Percentiles rank a stretch among this genome's conserved stretches.
phyloP scores from a whole-genome alignment of 805 yeast genomes.

The Wickerhamiella shivajii region DNA sequence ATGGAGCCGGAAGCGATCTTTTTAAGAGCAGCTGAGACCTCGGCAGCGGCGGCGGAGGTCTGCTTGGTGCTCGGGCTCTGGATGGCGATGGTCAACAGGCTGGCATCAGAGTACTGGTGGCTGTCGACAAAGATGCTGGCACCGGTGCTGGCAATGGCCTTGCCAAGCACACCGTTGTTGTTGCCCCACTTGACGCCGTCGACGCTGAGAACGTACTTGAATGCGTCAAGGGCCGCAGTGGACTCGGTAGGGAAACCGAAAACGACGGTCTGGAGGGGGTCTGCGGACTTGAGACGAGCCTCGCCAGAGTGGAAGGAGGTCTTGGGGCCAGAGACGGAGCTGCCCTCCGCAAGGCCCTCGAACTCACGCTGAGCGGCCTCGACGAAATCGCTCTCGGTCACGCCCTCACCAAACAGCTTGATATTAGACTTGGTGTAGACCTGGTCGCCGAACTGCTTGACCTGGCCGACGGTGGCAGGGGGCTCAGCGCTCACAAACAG shows the following conservation, averaged over 20 bases:
- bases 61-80: slow-evolving; percentile 42
- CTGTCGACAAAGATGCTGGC: slow-evolving; percentile 39
- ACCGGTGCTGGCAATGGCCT: slow-evolving; percentile 29
- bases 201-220: slow-evolving; percentile 51
- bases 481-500: slow-evolving; percentile 55
- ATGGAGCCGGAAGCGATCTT: slow-evolving; percentile 19
- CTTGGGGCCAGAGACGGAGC: slow-evolving; percentile 30
- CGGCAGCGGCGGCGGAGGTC: slow-evolving; percentile 46
- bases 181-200: slow-evolving; percentile 39
- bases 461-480: slow-evolving; percentile 44
- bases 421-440: slow-evolving; percentile 60
- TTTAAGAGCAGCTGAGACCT: slow-evolving; percentile 21
- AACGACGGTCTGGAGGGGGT: slow-evolving; percentile 50
- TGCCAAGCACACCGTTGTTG: slow-evolving; percentile 36
- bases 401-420: slow-evolving; percentile 59
- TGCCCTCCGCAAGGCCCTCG: slow-evolving; percentile 46
- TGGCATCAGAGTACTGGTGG: slow-evolving; percentile 59
- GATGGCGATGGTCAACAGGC: slow-evolving; percentile 61
- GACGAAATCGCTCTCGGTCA: slow-evolving; percentile 52
- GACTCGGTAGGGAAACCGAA: slow-evolving; percentile 61
- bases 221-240: slow-evolving; percentile 53
- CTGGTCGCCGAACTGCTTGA: slow-evolving; percentile 49
- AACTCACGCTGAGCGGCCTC: slow-evolving; percentile 50
- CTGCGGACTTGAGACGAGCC: slow-evolving; percentile 43
- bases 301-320: slow-evolving; percentile 45